Evolutionary conservation across 2,329 filamentous ascomycete genomes (phyloP), one percentile per base, ranked within the genome.

Genomic region (Colletotrichum higginsianum): DNA sequence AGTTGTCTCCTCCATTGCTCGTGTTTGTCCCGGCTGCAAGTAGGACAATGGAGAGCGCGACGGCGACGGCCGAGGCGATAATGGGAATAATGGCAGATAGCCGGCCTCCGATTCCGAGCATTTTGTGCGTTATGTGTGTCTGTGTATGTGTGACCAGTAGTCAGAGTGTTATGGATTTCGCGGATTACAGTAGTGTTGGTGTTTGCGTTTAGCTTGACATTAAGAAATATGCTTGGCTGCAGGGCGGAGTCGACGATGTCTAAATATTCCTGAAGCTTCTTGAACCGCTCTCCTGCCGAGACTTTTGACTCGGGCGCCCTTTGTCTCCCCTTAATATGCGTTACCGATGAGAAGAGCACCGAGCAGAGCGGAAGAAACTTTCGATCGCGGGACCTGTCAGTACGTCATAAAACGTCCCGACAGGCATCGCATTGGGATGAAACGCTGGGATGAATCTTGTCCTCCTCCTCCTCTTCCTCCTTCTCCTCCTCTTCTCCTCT

Each of bases 31-130:
- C 73, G 7, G 73, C 42, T 11, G 60, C 64, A 4, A 74, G 21
- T 7, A 74, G 56, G 3, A 74, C 60, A 4, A 68, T 60, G 3
- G 60, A 67, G 42, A 80, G 89, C 82, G 91, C 2, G 78, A 83
- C 63, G 26, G 73, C 60, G 2, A 73, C 71, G 15, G 67, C 60
- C 56, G 73, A 61, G 0, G 71, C 67, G 15, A 67, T 40, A 9
- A 73, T 66, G n/a, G 73, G 73, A 3, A 74, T 46, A 6, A 74
- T 53, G 0, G 63, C 56, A 4, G 71, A 57, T 15, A 74, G 47
- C 18, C 73, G 67, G 42, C 62, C 68, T 18, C 68, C 68, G 38
- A 71, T 68, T 12, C 68, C 65, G 44, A 71, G 35, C 68, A 71
- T 71, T 23, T 5, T 64, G 52, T n/a, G 4, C 40, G n/a, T 56